Percentiles rank a stretch among this genome's conserved stretches.
These are phyloP conservation scores for Suillus subalutaceus DNA, from an alignment of 768 basidiomycete genomes.

Conservation along the genomic window DNA sequence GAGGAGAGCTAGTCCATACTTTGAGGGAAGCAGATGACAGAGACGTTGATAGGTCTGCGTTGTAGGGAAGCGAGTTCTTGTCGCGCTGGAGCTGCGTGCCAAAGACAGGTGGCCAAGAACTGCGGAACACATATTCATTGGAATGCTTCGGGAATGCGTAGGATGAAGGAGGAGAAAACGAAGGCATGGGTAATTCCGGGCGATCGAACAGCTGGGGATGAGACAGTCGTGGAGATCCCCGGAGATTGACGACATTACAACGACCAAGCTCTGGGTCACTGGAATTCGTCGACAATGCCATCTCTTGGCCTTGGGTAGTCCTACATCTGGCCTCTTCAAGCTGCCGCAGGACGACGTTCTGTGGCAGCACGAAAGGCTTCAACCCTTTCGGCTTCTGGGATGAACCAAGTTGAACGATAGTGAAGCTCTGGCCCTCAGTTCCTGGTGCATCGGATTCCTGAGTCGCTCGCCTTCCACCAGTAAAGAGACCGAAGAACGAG, in stretches of 20 bases:
- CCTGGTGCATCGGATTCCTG: conserved; percentile 7
- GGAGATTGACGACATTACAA: background rate
- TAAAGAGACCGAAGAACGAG: conserved; percentile 28
- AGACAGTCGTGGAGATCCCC: background rate
- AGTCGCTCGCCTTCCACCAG: conserved; percentile 14
- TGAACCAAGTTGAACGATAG: conserved; percentile 1
- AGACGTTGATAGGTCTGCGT: background rate
- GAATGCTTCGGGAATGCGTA: background rate
- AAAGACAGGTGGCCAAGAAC: background rate
- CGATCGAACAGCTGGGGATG: background rate
- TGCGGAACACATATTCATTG: background rate
- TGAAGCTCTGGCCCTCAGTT: background rate
- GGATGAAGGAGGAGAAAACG: background rate
- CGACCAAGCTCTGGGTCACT: conserved; percentile 5
- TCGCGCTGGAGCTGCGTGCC: background rate
- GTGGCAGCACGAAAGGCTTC: conserved; percentile 1
- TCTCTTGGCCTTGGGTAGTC: background rate
- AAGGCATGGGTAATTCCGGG: background rate
- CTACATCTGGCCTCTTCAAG: background rate
- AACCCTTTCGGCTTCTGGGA: conserved; percentile 1
- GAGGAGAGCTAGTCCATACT: conserved; percentile 4
- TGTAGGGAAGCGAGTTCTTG: background rate
- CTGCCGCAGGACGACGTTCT: background rate
- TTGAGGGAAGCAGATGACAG: conserved; percentile 4
- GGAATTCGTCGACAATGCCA: background rate